Conservation (phyloP, 495 filamentous ascomycete species). For the Podospora sp. region DNA sequence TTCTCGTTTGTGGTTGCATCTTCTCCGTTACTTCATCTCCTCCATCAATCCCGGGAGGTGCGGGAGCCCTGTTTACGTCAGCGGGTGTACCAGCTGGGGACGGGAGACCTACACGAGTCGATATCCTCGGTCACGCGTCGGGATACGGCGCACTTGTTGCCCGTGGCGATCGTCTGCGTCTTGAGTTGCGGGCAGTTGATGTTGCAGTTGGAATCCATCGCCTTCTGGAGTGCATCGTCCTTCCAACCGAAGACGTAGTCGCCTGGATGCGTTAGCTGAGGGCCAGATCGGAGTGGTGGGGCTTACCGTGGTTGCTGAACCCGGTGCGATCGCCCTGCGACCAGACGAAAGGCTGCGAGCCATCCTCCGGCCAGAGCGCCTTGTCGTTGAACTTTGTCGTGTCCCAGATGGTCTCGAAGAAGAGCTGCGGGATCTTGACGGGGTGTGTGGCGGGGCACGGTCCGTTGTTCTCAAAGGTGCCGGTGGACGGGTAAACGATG, state of each 20-base stretch:
- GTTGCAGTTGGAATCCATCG: constrained; percentile 45
- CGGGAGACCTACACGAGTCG: constrained; percentile 25
- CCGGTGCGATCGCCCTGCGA: constrained; percentile 44
- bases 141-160: constrained; percentile 40
- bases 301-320: constrained; percentile 41
- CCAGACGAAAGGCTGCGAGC: constrained; percentile 51
- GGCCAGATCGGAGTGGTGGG: neutral
- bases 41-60: neutral
- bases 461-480: constrained; percentile 16
- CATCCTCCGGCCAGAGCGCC: constrained; percentile 44
- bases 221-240: constrained; percentile 40
- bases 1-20: no score
- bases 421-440: constrained; percentile 40
- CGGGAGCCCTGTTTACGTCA: neutral
- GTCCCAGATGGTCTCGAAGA: constrained; percentile 49
- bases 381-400: constrained; percentile 44
- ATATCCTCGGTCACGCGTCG: constrained; percentile 38
- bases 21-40: neutral
- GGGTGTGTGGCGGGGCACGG: constrained; percentile 37
- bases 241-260: constrained; percentile 26
- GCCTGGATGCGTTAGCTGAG: neutral
- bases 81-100: neutral
- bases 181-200: constrained; percentile 34
- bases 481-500: constrained; percentile 40
- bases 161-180: constrained; percentile 38